Evolutionary conservation across 768 basidiomycete genomes (phyloP), one percentile per base, ranked within the genome.

Genomic region (Auricularia cornea): DNA sequence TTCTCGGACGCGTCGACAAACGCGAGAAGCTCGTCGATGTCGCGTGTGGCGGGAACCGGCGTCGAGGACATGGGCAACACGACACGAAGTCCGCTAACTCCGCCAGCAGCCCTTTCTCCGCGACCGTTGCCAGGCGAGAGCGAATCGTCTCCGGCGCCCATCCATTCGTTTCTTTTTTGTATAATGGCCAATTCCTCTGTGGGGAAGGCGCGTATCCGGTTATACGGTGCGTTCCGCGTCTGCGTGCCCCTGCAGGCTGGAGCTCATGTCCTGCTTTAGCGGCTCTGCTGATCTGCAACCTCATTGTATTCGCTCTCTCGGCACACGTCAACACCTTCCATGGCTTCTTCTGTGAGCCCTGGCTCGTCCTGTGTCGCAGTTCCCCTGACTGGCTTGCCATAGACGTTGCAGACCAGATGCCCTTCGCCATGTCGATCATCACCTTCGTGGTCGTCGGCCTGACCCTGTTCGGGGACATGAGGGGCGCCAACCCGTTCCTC

Each of bases 321-420:
- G 74, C 79, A 20, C 76, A 77, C 56, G 81, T 87, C 54, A 85
- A 85, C 72, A 68, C 73, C 28, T 85, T 82, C 69, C 81, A 84
- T 68, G 81, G 83, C 29, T 87, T 80, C 71, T 86, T 81, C 74
- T 86, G 84, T 85, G 63, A 67, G 82, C 75, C 5, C 29, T 41
- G 35, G 16, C 26, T 38, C 2, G 20, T 31, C 51, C 20, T 31
- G 32, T 35, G 35, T 23, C 51, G 23, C 30, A 32, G 32, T 48
- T n/a, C 62, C 59, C 63, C 63, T 67, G 30, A 66, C 59, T 11
- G 31, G 20, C 20, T 59, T 28, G 16, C 16, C 48, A 26, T n/a
- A 85, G 84, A 80, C 69, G 72, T 81, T 56, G 85, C 85, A 4
- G 84, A 85, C 72, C 70, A 83, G 28, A 84, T 84, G 69, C 85